Evolutionary conservation across 768 basidiomycete genomes (phyloP), one percentile per base, ranked within the genome.

Genomic region (Phylloporus arenicola): DNA sequence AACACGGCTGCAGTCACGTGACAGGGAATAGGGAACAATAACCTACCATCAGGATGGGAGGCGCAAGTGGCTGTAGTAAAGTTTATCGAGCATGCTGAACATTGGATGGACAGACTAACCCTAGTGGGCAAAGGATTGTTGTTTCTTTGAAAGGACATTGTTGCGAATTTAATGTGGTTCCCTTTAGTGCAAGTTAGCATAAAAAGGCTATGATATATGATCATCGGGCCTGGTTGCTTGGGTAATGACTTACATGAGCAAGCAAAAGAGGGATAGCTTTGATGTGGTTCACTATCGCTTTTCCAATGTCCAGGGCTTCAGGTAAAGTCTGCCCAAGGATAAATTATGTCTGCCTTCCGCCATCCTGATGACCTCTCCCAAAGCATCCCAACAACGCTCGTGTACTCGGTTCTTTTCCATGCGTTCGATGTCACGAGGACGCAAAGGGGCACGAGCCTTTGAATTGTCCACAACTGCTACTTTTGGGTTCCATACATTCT

Each of bases 291-390:
- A 48, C 29, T 20, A 27, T 43, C 41, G 45, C 40, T 43, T 56
- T 25, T 56, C 61, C 20, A 47, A 12, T 12, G 51, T 53, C 66
- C 68, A 68, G 0, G 58, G 62, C 50, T 59, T 58, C 52, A 69
- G 30, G 20, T 48, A 33, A 43, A 78, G 61, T 58, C 78, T 74
- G 33, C 82, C 83, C 47, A 84, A 64, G 5, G 68, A 73, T 43
- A 86, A 46, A 17, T 64, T 61, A 42, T 77, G 71, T 57, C 74
- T 72, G 12, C 75, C 80, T 60, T 86, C 84, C 19, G 81, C 82
- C 74, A 86, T 74, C 49, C 68, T 71, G 35, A 82, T 70, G 1
- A 77, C 74, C 58, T 83, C 76, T 20, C 76, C 74, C 2, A 85
- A 58, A 25, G 76, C 72, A 29, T 71, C 70, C 72, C 75, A 76